Evolutionary conservation across 257 asterid genomes (phyloP).

Genomic region (Scutellaria galericulata): DNA sequence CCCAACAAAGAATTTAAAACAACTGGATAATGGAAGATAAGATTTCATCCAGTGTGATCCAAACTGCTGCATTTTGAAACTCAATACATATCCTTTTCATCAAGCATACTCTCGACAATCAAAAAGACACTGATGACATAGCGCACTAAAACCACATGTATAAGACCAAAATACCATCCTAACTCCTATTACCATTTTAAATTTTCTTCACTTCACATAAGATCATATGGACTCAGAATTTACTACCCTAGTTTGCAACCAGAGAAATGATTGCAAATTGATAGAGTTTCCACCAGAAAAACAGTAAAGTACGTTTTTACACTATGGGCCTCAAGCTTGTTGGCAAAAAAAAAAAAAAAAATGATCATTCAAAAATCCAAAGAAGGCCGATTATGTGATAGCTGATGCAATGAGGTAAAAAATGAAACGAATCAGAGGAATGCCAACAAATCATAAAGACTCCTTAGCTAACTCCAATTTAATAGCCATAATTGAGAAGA

Average conservation of each 20-base stretch:
- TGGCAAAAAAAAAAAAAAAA: no score
- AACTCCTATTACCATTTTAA: neutral
- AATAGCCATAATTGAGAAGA: slow-evolving; percentile 22
- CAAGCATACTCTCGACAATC: neutral
- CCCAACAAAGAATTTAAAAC: slow-evolving; percentile 8
- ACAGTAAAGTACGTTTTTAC: neutral
- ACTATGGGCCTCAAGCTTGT: neutral
- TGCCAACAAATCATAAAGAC: slow-evolving; percentile 7
- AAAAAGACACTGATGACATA: neutral
- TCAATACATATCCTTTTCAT: neutral
- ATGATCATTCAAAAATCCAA: neutral
- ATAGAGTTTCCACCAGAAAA: neutral
- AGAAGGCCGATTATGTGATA: slow-evolving; percentile 4
- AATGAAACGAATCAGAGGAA: no score
- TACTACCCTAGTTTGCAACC: slow-evolving; percentile 8
- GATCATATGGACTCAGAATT: neutral
- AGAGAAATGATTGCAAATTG: neutral
- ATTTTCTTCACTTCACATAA: neutral
- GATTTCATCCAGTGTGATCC: neutral
- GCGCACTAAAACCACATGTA: neutral
- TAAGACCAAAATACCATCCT: neutral
- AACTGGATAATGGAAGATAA: neutral
- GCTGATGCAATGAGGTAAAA: neutral
- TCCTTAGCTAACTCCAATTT: slow-evolving; percentile 15
- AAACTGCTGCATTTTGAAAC: neutral